phyloP scores from a whole-genome alignment of 495 filamentous ascomycete species.

The Sphaerosporella brunnea region DNA sequence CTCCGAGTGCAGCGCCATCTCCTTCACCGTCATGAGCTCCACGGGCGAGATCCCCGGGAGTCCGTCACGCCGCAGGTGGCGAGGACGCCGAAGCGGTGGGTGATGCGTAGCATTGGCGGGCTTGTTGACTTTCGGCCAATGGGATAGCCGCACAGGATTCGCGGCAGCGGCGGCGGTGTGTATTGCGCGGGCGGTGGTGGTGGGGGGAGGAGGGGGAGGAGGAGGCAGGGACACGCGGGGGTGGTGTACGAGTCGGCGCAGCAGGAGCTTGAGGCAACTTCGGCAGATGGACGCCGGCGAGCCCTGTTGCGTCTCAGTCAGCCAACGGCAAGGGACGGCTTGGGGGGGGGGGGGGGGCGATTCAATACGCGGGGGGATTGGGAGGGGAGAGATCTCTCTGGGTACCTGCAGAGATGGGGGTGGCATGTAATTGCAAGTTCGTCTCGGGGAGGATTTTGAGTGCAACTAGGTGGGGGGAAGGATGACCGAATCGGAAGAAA shows the following conservation, averaged over 20 bases:
- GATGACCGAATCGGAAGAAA: no score
- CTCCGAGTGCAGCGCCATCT: not conserved
- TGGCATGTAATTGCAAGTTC: slow-evolving; percentile 1
- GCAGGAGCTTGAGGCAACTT: not conserved
- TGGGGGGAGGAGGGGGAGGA: not conserved
- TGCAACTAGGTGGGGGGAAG: not conserved
- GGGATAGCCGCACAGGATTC: no score
- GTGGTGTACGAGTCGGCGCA: not conserved
- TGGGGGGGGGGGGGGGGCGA: not conserved
- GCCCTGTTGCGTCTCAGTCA: not conserved
- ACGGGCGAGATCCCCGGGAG: not conserved
- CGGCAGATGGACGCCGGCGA: not conserved
- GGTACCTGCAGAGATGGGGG: slow-evolving; percentile 3
- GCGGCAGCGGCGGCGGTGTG: no score
- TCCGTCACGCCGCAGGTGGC: no score
- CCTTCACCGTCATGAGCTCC: not conserved
- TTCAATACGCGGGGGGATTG: not conserved
- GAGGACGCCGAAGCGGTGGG: not conserved
- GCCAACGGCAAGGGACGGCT: not conserved
- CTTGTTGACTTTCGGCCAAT: not conserved
- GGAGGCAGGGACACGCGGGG: not conserved
- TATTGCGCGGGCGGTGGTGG: no score
- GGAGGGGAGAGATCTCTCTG: no score
- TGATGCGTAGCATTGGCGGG: not conserved
- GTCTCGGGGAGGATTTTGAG: not conserved